phyloP scores from a whole-genome alignment of 257 asterid species.

The Leonotis leonurus region DNA sequence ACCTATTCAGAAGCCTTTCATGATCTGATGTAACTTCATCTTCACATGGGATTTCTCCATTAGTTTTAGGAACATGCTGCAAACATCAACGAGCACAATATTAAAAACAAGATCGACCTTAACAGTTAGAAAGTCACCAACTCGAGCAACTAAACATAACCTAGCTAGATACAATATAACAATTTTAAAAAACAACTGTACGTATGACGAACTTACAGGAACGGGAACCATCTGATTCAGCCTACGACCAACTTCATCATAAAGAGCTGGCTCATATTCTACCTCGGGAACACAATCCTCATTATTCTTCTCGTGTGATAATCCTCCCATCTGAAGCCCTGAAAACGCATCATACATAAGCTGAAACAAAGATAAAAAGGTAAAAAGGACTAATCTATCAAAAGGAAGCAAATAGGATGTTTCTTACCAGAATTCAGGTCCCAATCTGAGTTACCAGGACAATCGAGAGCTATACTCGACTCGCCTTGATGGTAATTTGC shows the following conservation, averaged over 20 bases:
- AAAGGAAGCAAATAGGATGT: neutral
- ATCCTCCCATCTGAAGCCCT: constrained; percentile 28
- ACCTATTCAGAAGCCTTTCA: constrained; percentile 83
- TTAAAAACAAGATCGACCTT: neutral
- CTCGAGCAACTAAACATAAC: neutral
- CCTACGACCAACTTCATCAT: constrained; percentile 79
- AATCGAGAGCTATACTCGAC: constrained; percentile 48
- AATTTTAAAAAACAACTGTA: neutral
- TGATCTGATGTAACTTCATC: constrained; percentile 91
- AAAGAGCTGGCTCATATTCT: constrained; percentile 63
- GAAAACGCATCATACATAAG: constrained; percentile 1
- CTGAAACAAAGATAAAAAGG: neutral
- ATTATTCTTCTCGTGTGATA: constrained; percentile 14
- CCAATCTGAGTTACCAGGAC: constrained; percentile 45
- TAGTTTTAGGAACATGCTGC: constrained; percentile 87
- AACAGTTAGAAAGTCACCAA: neutral
- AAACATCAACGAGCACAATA: constrained; percentile 9
- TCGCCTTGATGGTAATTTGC: constrained; percentile 35
- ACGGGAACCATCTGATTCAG: constrained; percentile 66
- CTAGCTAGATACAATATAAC: neutral
- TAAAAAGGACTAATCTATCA: neutral
- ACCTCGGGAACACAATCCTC: constrained; percentile 48
- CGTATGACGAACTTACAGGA: constrained; percentile 57
- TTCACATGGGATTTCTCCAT: constrained; percentile 83
- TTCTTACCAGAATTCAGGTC: constrained; percentile 32